Percentiles rank a stretch among this genome's conserved stretches.
Conservation (phyloP, 768 basidiomycete genomes). For the Dentipellis fragilis region DNA sequence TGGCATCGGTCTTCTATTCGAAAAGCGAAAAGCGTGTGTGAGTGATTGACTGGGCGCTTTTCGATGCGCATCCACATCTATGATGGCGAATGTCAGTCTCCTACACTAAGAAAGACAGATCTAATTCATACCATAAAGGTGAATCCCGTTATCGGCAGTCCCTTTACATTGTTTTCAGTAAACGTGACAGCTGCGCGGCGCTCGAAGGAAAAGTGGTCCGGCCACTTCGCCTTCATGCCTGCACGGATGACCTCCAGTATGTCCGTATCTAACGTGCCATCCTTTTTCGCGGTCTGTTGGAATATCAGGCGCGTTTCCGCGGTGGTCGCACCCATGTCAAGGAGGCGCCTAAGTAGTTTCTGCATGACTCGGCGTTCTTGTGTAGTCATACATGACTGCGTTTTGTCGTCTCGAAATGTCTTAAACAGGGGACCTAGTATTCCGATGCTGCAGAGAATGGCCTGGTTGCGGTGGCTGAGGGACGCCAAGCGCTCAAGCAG, state of each 20-base stretch:
- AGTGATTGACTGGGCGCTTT: slow-evolving; percentile 23
- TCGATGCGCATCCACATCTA: slow-evolving; percentile 45
- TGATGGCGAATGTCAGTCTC: not conserved
- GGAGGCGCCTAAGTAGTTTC: slow-evolving; percentile 54
- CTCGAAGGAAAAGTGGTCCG: slow-evolving; percentile 66
- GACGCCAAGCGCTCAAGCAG: slow-evolving; percentile 53
- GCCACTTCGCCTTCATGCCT: slow-evolving; percentile 70
- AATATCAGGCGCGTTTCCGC: slow-evolving; percentile 57
- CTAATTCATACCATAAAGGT: slow-evolving; percentile 51
- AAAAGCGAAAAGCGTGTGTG: slow-evolving; percentile 28
- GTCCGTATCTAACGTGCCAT: slow-evolving; percentile 47
- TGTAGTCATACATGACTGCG: slow-evolving; percentile 20
- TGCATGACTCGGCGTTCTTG: slow-evolving; percentile 47
- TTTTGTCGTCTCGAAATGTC: slow-evolving; percentile 28
- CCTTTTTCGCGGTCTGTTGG: slow-evolving; percentile 38
- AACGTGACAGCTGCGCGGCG: slow-evolving; percentile 41
- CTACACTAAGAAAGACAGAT: not conserved
- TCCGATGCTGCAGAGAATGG: slow-evolving; percentile 49
- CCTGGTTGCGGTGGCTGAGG: slow-evolving; percentile 60
- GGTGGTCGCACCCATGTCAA: slow-evolving; percentile 68
- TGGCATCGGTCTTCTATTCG: slow-evolving; percentile 21
- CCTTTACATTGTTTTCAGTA: slow-evolving; percentile 35
- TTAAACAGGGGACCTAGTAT: slow-evolving; percentile 44
- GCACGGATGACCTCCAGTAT: slow-evolving; percentile 61
- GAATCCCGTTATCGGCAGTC: slow-evolving; percentile 52